A percentile compares a stretch with the other conserved stretches of the same genome.
These are phyloP conservation scores for Fusarium sp. DNA, from an alignment of 2,329 filamentous ascomycete species.

Conservation along the genomic window DNA sequence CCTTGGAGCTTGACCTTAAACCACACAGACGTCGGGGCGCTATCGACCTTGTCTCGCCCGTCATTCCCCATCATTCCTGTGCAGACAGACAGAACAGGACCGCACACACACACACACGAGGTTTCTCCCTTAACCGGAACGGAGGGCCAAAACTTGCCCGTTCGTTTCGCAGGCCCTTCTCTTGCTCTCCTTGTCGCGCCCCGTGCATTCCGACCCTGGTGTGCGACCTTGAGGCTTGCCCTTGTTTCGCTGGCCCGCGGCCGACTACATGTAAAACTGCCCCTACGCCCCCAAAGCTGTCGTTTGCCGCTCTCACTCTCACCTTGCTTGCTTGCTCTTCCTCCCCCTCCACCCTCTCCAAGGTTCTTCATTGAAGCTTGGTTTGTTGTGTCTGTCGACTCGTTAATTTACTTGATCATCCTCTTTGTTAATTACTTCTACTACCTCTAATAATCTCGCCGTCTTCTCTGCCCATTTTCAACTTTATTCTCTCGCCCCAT, in stretches of 20 bases:
- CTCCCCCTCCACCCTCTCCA: not conserved
- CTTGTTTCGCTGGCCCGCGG: slow-evolving; percentile 39
- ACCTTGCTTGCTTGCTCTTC: not conserved
- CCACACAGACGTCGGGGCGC: slow-evolving; percentile 17
- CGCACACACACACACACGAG: slow-evolving; percentile 25
- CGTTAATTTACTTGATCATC: not conserved
- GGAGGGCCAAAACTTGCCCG: slow-evolving; percentile 31
- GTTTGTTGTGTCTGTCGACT: not conserved
- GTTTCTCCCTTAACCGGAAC: slow-evolving; percentile 44
- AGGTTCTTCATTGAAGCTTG: not conserved
- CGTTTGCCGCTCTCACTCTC: slow-evolving; percentile 13
- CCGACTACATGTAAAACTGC: slow-evolving; percentile 41
- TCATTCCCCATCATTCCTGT: slow-evolving; percentile 47
- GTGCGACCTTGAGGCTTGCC: slow-evolving; percentile 40
- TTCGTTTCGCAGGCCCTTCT: slow-evolving; percentile 20
- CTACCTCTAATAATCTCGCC: slow-evolving; percentile 12
- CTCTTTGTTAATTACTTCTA: slow-evolving; percentile 1
- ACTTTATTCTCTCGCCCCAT: slow-evolving; percentile 6
- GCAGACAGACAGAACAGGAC: slow-evolving; percentile 4
- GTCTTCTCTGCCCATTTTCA: slow-evolving; percentile 7
- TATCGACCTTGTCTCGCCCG: slow-evolving; percentile 47
- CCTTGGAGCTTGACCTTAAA: not conserved
- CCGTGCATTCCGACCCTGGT: slow-evolving; percentile 42
- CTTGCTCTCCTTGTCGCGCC: slow-evolving; percentile 19
- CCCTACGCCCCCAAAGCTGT: slow-evolving; percentile 31